Evolutionary conservation across 2,329 filamentous ascomycete species (phyloP).

Genomic region (Microdochium bolleyi): DNA sequence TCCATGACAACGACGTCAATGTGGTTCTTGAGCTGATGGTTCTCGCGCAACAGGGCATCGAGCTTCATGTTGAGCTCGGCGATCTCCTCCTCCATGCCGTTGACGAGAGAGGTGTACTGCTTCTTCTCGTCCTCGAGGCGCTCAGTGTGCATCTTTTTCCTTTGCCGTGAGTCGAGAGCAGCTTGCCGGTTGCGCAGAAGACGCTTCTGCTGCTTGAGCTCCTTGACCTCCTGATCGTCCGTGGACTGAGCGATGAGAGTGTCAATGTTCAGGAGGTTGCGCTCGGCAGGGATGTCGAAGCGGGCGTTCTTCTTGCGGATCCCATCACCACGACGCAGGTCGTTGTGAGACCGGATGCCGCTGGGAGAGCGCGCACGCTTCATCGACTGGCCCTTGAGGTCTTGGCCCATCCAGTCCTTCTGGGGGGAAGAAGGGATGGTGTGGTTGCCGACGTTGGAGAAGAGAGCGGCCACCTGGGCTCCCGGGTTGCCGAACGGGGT

Average conservation of each 20-base stretch:
- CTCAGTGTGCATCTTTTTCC: conserved; percentile 98
- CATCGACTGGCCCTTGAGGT: conserved; percentile 40
- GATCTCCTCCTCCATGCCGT: conserved; percentile 71
- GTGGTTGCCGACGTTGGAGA: conserved; percentile 38
- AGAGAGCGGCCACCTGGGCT: conserved; percentile 40
- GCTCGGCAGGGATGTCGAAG: conserved; percentile 92
- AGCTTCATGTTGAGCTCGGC: conserved; percentile 59
- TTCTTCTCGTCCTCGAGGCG: conserved; percentile 97
- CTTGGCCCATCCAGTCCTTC: conserved; percentile 48
- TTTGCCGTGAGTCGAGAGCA: conserved; percentile 90
- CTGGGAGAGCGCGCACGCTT: conserved; percentile 58
- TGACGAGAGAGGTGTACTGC: conserved; percentile 70
- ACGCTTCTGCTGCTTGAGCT: conserved; percentile 96
- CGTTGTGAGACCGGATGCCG: conserved; percentile 65
- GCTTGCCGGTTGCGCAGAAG: conserved; percentile 92
- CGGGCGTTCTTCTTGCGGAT: conserved; percentile 99
- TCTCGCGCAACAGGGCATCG: conserved; percentile 64
- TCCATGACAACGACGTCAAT: conserved; percentile 73
- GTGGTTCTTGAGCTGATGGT: conserved; percentile 66
- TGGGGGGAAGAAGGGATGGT: conserved; percentile 48
- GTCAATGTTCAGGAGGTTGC: conserved; percentile 92
- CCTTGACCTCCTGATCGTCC: conserved; percentile 90
- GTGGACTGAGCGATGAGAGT: conserved; percentile 80
- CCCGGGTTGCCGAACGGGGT: conserved; percentile 47
- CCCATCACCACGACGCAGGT: conserved; percentile 71